Conservation (phyloP, 768 basidiomycete species). For the Boletus reticuloceps region DNA sequence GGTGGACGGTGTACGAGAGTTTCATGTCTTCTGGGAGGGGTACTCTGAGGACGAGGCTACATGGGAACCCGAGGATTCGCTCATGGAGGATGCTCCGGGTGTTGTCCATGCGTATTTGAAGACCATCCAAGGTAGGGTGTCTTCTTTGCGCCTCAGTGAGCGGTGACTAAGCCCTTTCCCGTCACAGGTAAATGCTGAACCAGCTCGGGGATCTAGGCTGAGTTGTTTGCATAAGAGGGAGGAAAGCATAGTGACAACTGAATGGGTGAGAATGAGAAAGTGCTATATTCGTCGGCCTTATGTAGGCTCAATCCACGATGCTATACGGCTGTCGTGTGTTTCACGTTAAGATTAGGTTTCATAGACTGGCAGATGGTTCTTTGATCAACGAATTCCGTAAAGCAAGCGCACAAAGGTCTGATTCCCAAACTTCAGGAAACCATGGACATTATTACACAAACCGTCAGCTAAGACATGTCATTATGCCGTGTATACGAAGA, state of each 20-base stretch:
- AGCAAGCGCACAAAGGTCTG: not conserved
- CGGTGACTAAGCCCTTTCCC: not conserved
- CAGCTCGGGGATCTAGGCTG: not conserved
- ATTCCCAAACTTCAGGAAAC: slow-evolving; percentile 1
- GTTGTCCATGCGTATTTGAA: slow-evolving; percentile 42
- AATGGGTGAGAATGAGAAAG: slow-evolving; percentile 9
- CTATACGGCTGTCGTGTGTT: not conserved
- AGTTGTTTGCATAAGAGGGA: not conserved
- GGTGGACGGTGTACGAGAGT: slow-evolving; percentile 38
- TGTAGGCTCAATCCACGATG: slow-evolving; percentile 5
- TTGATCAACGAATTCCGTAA: slow-evolving; percentile 2
- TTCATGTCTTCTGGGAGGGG: slow-evolving; percentile 54
- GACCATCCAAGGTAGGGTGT: slow-evolving; percentile 7
- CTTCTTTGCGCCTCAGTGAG: not conserved
- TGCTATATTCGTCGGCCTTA: slow-evolving; percentile 2
- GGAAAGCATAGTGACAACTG: not conserved
- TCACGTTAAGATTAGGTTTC: slow-evolving; percentile 16
- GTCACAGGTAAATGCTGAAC: slow-evolving; percentile 7
- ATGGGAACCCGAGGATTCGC: slow-evolving; percentile 52
- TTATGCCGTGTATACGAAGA: slow-evolving; percentile 58
- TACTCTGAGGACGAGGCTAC: slow-evolving; percentile 50
- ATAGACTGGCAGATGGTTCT: not conserved
- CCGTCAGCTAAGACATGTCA: not conserved
- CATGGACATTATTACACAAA: not conserved
- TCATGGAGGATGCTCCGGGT: slow-evolving; percentile 49